Base-by-base conservation (phyloP, 2,329 filamentous ascomycete species). In the Periglandula ipomoeae region DNA sequence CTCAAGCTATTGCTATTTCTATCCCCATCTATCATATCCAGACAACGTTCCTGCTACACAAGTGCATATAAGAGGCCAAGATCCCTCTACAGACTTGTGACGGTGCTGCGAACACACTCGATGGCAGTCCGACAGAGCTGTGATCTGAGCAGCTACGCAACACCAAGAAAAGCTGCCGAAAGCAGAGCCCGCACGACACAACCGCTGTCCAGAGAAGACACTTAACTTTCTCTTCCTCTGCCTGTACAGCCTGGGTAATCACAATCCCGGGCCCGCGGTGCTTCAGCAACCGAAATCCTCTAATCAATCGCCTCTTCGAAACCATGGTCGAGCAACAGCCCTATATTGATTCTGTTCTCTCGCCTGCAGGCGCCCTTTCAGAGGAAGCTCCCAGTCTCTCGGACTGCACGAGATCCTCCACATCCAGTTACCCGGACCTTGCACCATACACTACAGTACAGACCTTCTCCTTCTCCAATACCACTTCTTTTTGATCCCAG, bases 291-390 rank as follows among this genome's bases (percentile, higher is more conserved):
- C 35, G 37, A 39, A 39, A 17, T 44, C 37, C 47, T 42, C 46
- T 37, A 45, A 37, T 37, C 47, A 37, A 22, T 44, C 19, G 26
- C 24, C 35, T 37, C 42, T 37, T 20, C 13, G n/a, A 47, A 61
- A 64, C 55, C 60, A 65, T 65, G 63, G 61, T 62, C 51, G 62
- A 65, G 60, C 56, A 64, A 57, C 60, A 63, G 55, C 55, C 60
- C 45, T 65, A 64, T 57, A 58, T 64, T 55, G 50, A 58, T 53
- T 56, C 59, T 57, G 59, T 59, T 56, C 60, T 65, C 50, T 56
- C 62, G 55, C 61, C 64, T 47, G 50, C 57, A 50, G 61, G 60
- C 52, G 54, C 56, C 56, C 55, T 64, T 46, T 59, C 61, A 52
- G 59, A 56, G 55, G 53, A 35, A 17, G 22, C 55, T 47, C 40